Conservation (phyloP, 768 basidiomycete genomes). For the Rhizopogon sp. region DNA sequence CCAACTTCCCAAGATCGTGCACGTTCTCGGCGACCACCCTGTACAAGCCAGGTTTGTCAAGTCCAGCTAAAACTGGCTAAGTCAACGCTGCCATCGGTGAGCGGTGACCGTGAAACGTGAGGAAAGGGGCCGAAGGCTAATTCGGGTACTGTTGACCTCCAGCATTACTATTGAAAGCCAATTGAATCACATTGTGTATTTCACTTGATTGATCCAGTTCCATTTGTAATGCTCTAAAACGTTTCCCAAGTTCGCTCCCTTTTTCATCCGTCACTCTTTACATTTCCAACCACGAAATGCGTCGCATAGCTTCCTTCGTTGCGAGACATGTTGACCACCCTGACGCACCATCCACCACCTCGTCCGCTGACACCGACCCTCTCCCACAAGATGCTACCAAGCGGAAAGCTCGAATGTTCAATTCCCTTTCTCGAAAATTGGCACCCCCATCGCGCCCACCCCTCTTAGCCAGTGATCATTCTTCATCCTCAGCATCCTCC, state of each 20-base stretch:
- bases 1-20: neutral
- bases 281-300: slow-evolving; percentile 40
- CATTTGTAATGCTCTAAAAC: slow-evolving; percentile 33
- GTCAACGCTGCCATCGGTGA: neutral
- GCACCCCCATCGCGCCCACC: slow-evolving; percentile 13
- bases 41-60: neutral
- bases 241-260: slow-evolving; percentile 7
- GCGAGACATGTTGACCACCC: slow-evolving; percentile 28
- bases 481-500: slow-evolving; percentile 60
- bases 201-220: slow-evolving; percentile 16
- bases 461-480: slow-evolving; percentile 31
- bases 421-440: slow-evolving; percentile 25
- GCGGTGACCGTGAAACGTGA: slow-evolving; percentile 1
- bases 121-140: neutral
- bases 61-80: neutral
- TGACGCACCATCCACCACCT: slow-evolving; percentile 10
- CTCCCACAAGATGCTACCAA: slow-evolving; percentile 14
- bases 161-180: neutral
- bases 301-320: slow-evolving; percentile 57
- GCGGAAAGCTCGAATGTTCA: slow-evolving; percentile 15
- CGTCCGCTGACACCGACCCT: slow-evolving; percentile 11
- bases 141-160: slow-evolving; percentile 1
- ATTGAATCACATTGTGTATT: slow-evolving; percentile 2
- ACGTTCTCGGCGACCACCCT: neutral
- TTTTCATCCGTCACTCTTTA: slow-evolving; percentile 12